Percentiles rank a stretch among this genome's conserved stretches.
Evolutionary conservation across 192 early-diverging fungal species (phyloP).

Genomic region (Podila epigama): DNA sequence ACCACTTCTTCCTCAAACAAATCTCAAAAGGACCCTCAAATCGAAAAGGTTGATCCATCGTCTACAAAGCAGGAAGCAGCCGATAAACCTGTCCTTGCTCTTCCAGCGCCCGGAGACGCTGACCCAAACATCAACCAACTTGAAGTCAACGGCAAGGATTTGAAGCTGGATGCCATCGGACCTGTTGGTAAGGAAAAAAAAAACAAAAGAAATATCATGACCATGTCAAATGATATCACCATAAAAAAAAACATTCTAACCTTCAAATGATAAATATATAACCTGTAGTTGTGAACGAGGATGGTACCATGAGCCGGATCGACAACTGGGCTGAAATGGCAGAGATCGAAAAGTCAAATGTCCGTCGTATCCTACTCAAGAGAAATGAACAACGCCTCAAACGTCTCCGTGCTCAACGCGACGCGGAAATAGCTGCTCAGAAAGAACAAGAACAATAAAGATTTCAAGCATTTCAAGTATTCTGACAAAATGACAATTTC

Average conservation of each 20-base stretch:
- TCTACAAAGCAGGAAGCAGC: neutral
- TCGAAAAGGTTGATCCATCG: neutral
- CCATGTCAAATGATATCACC: too few relatives aligned
- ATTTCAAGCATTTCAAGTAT: too few relatives aligned
- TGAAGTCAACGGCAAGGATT: constrained; percentile 47
- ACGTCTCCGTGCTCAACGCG: constrained; percentile 17
- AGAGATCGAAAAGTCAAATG: constrained; percentile 61
- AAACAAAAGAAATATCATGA: too few relatives aligned
- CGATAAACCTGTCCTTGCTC: constrained; percentile 46
- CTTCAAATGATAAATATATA: too few relatives aligned
- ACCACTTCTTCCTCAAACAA: neutral
- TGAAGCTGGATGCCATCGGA: constrained; percentile 52
- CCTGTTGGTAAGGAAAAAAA: constrained; percentile 50
- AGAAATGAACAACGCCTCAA: constrained; percentile 50
- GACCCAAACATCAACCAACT: constrained; percentile 15
- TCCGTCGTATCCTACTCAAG: constrained; percentile 56
- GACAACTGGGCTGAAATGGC: constrained; percentile 62
- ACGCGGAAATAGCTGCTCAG: constrained; percentile 1
- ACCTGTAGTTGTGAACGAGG: constrained; percentile 55
- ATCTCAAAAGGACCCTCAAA: neutral
- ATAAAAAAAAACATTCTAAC: too few relatives aligned
- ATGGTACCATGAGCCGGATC: constrained; percentile 59
- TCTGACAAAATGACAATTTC: too few relatives aligned
- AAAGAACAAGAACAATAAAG: too few relatives aligned
- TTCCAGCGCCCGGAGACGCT: constrained; percentile 50